Evolutionary conservation across 2,329 filamentous ascomycete species (phyloP).

Genomic region (Venturia asperata): DNA sequence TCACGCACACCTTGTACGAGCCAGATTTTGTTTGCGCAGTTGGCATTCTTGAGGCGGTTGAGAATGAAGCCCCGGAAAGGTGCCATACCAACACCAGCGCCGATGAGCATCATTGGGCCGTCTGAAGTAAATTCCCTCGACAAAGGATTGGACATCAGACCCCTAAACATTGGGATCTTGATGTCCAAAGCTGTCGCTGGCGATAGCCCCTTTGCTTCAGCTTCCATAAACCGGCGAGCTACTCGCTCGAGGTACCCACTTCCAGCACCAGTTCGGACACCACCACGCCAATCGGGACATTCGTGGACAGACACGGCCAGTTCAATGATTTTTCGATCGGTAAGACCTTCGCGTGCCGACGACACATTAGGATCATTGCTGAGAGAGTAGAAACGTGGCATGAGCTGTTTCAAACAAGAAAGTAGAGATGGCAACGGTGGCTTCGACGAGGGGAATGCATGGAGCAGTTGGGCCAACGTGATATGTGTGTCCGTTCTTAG

Average conservation of each 20-base stretch:
- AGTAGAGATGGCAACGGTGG: slow-evolving; percentile 79
- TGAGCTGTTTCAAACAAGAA: slow-evolving; percentile 73
- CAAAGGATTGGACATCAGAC: slow-evolving; percentile 93
- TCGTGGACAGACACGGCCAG: slow-evolving; percentile 97
- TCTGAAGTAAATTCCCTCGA: slow-evolving; percentile 87
- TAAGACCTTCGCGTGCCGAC: slow-evolving; percentile 59
- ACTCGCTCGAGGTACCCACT: slow-evolving; percentile 90
- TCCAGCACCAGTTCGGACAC: slow-evolving; percentile 69
- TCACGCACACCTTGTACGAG: slow-evolving; percentile 92
- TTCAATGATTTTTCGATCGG: slow-evolving; percentile 76
- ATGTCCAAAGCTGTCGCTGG: slow-evolving; percentile 45
- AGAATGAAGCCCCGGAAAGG: slow-evolving; percentile 98
- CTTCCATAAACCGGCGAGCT: slow-evolving; percentile 63
- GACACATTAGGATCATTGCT: slow-evolving; percentile 90
- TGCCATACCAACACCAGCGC: slow-evolving; percentile 91
- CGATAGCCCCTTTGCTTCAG: slow-evolving; percentile 49
- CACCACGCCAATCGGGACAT: slow-evolving; percentile 62
- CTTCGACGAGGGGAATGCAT: slow-evolving; percentile 85
- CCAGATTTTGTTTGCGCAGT: slow-evolving; percentile 97
- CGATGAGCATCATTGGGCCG: slow-evolving; percentile 95
- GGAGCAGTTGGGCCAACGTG: slow-evolving; percentile 75
- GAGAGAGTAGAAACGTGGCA: slow-evolving; percentile 97
- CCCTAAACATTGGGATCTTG: slow-evolving; percentile 93
- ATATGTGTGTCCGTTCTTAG: slow-evolving; percentile 80
- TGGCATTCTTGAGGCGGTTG: slow-evolving; percentile 84